These are phyloP conservation scores for Zasmidium cellare DNA, from an alignment of 2,329 filamentous ascomycete genomes.

Conservation along the genomic window DNA sequence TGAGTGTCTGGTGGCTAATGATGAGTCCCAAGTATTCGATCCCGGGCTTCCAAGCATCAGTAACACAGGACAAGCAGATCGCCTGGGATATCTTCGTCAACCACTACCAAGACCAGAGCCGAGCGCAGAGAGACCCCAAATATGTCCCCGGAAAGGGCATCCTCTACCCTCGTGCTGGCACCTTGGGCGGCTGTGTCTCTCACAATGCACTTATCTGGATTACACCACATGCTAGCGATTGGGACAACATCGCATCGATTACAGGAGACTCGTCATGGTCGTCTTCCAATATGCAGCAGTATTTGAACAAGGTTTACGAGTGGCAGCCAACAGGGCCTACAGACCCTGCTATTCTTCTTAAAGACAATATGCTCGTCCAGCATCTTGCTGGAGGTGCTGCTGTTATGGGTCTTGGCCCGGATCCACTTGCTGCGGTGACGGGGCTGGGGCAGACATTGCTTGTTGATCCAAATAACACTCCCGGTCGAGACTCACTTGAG, in stretches of 20 bases:
- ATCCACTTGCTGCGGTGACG: constrained; percentile 41
- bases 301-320: constrained; percentile 51
- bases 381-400: constrained; percentile 25
- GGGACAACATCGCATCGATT: constrained; percentile 55
- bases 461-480: constrained; percentile 45
- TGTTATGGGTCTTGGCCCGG: constrained; percentile 27
- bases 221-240: constrained; percentile 60
- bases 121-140: constrained; percentile 59
- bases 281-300: constrained; percentile 57
- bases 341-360: constrained; percentile 22
- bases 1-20: background rate
- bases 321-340: constrained; percentile 26
- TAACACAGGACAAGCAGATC: constrained; percentile 12
- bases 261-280: constrained; percentile 63
- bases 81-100: constrained; percentile 38
- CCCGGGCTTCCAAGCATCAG: constrained; percentile 46
- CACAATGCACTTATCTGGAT: constrained; percentile 63
- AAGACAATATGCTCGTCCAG: constrained; percentile 20
- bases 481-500: constrained; percentile 47
- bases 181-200: constrained; percentile 56
- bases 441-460: constrained; percentile 49
- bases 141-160: constrained; percentile 53
- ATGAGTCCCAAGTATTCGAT: constrained; percentile 47
- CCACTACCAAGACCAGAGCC: constrained; percentile 56
- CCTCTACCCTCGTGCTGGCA: constrained; percentile 58